Percentiles rank a stretch among this genome's conserved stretches.
Conservation (phyloP, 176 grass and related monocot genomes). For the Melocanna baccifera region DNA sequence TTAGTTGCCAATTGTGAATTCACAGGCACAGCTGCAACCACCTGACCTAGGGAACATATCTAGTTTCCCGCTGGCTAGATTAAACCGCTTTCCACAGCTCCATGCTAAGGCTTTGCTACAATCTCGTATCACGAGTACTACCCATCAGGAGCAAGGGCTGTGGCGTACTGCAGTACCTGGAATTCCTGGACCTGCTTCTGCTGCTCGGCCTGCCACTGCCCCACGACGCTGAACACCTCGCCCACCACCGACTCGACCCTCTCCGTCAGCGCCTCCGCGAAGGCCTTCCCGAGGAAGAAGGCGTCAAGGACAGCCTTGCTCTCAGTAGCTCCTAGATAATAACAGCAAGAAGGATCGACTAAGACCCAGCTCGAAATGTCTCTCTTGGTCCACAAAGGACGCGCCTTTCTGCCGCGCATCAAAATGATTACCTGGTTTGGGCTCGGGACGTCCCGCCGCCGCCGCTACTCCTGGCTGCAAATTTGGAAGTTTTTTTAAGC, state of each 20-base stretch:
- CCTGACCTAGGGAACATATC: background rate
- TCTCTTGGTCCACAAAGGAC: background rate
- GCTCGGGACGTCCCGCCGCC: constrained; percentile 32
- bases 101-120: background rate
- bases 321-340: constrained; percentile 59
- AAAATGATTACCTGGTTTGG: constrained; percentile 45
- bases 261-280: constrained; percentile 85
- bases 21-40: background rate
- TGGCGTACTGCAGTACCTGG: constrained; percentile 40
- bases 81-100: background rate
- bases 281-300: constrained; percentile 93
- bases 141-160: background rate
- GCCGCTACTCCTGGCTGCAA: constrained; percentile 16
- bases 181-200: constrained; percentile 89
- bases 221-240: constrained; percentile 81
- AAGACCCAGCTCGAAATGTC: background rate
- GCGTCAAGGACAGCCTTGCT: constrained; percentile 84
- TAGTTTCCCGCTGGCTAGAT: background rate
- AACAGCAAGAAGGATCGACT: background rate
- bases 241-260: constrained; percentile 73
- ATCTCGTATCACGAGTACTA: background rate
- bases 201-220: constrained; percentile 90
- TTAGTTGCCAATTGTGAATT: background rate
- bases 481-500: background rate
- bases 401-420: background rate